Base-by-base conservation (phyloP, 768 basidiomycete genomes). In the Sistotremastrum niveocremeum region DNA sequence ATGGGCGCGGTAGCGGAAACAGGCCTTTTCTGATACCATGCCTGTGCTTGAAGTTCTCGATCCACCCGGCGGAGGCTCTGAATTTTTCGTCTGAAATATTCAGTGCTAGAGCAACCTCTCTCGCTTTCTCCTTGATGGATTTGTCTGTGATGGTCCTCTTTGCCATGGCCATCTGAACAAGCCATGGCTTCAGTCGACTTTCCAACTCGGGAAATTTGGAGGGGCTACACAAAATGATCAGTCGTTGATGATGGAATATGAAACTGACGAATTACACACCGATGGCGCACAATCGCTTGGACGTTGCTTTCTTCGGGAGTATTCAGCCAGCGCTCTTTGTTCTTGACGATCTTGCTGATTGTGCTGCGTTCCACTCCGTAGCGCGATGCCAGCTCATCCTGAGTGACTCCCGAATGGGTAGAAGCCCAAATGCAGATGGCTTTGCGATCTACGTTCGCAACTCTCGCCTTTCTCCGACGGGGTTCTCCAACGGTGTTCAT, bases 61-160 rank as follows among this genome's bases (percentile, higher is more conserved):
- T 72, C 89, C 89, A 93, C 4, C 87, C 86, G 7, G 82, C 78
- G 57, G 81, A 85, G n/a, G 84, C 88, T 63, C 90, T 91, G 74
- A 93, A 93, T 59, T 75, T 73, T 47, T 84, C 81, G 48, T 78
- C 73, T 41, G 70, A 58, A 49, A 82, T 76, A 44, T 71, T 65
- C 43, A 79, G 69, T 5, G 52, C 57, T 38, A 67, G 62, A 2
- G 81, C 84, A 50, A 83, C 70, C 51, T 77, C 73, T 51, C 77
- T 76, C 20, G 87, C 87, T 55, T 79, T 77, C 32, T 65, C 65
- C 48, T 80, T 77, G 46, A 71, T 60, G 5, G 74, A 68, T 60
- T 94, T 89, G 33, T 76, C 77, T 49, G 89, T 73, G 49, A 70
- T 51, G 10, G 59, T 59, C 28, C 65, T 66, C 41, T 62, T 63